phyloP scores from a whole-genome alignment of 306 rosid species.

The Pueraria montana region DNA sequence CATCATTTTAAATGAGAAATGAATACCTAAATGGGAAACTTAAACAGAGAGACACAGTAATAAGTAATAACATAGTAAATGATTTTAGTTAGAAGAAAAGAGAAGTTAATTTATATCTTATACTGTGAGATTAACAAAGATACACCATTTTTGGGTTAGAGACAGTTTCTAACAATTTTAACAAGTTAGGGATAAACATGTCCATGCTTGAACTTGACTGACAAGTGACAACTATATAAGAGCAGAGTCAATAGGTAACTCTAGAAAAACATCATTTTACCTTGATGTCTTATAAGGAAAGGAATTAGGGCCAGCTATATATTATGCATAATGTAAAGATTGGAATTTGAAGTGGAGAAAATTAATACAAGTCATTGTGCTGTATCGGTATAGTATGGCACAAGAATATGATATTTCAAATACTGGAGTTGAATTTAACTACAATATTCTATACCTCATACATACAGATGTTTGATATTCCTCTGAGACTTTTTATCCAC shows the following conservation, averaged over 20 bases:
- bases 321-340: background rate
- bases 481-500: conserved; percentile 65
- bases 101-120: background rate
- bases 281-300: conserved; percentile 3
- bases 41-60: background rate
- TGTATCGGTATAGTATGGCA: conserved; percentile 23
- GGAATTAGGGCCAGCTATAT: conserved; percentile 19
- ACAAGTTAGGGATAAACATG: background rate
- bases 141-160: background rate
- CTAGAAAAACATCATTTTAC: background rate
- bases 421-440: conserved; percentile 19
- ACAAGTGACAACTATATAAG: background rate
- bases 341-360: conserved; percentile 23
- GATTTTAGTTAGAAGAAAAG: background rate
- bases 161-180: conserved; percentile 23
- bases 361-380: conserved; percentile 14
- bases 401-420: conserved; percentile 12
- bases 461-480: conserved; percentile 67
- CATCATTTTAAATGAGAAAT: background rate
- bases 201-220: background rate
- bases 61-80: background rate
- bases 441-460: conserved; percentile 61
- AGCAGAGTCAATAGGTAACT: conserved; percentile 22
- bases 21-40: background rate
- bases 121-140: background rate